Evolutionary conservation across 2,329 filamentous ascomycete species (phyloP), one percentile per base, ranked within the genome.

Genomic region (Epichloe bromicola): DNA sequence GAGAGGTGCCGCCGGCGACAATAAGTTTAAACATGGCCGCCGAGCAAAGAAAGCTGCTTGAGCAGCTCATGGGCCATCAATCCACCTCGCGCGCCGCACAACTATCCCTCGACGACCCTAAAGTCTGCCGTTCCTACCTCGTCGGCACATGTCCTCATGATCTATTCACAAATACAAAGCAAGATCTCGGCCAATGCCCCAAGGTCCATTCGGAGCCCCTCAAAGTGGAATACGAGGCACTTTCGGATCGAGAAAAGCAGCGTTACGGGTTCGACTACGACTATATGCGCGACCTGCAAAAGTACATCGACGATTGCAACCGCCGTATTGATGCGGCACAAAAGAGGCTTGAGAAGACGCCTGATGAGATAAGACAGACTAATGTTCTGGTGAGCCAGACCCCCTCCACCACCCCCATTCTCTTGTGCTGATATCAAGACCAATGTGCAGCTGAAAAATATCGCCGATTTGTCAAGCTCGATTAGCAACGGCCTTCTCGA

Each of bases 121-220:
- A 95, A 70, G 87, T 95, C 60, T 98, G 93, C 74, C 87, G 88
- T 51, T 96, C 90, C 17, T 97, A 91, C 68, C 79, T 98, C 47
- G 89, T 81, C 55, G 93, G 93, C 60, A 94, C 88, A 53, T 98
- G 93, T 67, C 93, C 93, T 1, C 91, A 97, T 74, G 93, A 98
- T 66, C 88, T 98, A 63, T 98, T 98, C 78, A 98, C 91, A 58
- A 98, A 98, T 72, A 98, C 93, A 44, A 97, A 96, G 73, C 90
- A 97, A 53, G 93, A 98, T 66, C 79, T 97, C 36, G 93, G 93
- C 2, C 79, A 82, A 0, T 98, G 93, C 64, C 80, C 87, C 47
- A 93, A 91, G 65, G 79, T 91, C 26, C 93, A 98, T 71, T 86
- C 82, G 46, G 90, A 96, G 65, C 81, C 82, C 12, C 76, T 97